Base-by-base conservation (phyloP, 208 protist genomes). In the Trypanosoma conorhini region DNA sequence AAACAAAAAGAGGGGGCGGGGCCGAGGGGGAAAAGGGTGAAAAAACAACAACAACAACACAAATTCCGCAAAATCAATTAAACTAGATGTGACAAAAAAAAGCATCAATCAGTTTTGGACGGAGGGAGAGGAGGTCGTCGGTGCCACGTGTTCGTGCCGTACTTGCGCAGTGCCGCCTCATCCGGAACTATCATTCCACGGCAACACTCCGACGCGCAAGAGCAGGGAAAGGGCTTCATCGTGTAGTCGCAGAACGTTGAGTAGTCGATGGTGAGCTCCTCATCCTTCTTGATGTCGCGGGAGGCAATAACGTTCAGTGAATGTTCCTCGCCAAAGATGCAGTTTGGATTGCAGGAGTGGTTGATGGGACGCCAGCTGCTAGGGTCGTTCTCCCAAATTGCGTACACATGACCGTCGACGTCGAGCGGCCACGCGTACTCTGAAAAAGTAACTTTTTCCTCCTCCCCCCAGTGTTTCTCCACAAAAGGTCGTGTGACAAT, bases 401-500 rank as follows among this genome's bases (percentile, higher is more conserved):
- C 87, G 76, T 95, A 96, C 24, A 94, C 65, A 67, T 96, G 91
- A 7, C 88, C 88, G 30, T 96, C 91, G 7, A 68, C 67, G 72
- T 93, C 87, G 24, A 96, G 72, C 0, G 91, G 91, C 91, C 91
- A 96, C n/a, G 91, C 88, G 77, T 94, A 96, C 74, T 92, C 84
- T n/a, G 77, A 79, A 73, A 95, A 95, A 31, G 79, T 79, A 38
- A 72, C 70, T 70, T 86, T 86, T 33, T 79, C 50, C 26, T 80
- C 79, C 0, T 15, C 58, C 40, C 77, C 74, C 87, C 90, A 95
- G 30, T 81, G 42, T 55, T 54, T 56, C 62, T 87, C 76, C 19
- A 95, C 90, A 69, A 89, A 78, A 12, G 83, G 82, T 9, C 77
- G 58, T 0, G 90, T 95, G 17, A 93, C 87, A 52, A 95, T 59